Evolutionary conservation across 495 filamentous ascomycete genomes (phyloP).

Genomic region (Aspergillus ostianus): DNA sequence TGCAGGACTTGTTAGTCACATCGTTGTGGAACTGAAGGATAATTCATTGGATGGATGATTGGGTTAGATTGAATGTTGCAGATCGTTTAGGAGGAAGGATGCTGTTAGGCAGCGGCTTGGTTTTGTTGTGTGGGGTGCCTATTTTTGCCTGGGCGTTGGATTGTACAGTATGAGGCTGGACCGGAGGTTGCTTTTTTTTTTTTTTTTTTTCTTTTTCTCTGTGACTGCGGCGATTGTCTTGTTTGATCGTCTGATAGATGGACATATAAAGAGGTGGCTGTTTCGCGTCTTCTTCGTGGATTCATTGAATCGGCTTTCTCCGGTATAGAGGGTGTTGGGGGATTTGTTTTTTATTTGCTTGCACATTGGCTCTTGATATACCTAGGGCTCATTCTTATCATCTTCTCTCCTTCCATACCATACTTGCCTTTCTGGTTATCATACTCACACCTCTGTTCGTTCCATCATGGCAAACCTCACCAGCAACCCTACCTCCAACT

Average conservation of each 20-base stretch:
- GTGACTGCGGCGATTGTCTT: too few relatives aligned
- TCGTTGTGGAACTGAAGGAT: not conserved
- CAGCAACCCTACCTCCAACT: constrained; percentile 22
- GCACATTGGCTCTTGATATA: not conserved
- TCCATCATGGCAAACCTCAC: constrained; percentile 17
- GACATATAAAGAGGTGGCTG: not conserved
- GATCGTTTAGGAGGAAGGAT: not conserved
- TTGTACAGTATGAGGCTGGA: too few relatives aligned
- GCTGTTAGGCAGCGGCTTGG: not conserved
- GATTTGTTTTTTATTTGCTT: not conserved
- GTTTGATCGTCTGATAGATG: not conserved
- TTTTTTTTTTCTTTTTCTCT: too few relatives aligned
- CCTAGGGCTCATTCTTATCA: not conserved
- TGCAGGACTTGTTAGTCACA: not conserved
- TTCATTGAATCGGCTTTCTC: not conserved
- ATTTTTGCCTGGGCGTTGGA: not conserved
- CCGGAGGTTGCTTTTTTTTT: too few relatives aligned
- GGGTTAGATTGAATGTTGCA: not conserved
- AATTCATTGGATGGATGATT: not conserved
- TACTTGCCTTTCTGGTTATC: not conserved
- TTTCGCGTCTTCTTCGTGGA: not conserved
- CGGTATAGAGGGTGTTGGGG: not conserved
- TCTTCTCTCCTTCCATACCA: not conserved
- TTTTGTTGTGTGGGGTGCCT: not conserved
- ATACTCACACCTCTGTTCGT: not conserved